Base-by-base conservation (phyloP, 78 protist genomes). In the Dictyostelium purpureum region DNA sequence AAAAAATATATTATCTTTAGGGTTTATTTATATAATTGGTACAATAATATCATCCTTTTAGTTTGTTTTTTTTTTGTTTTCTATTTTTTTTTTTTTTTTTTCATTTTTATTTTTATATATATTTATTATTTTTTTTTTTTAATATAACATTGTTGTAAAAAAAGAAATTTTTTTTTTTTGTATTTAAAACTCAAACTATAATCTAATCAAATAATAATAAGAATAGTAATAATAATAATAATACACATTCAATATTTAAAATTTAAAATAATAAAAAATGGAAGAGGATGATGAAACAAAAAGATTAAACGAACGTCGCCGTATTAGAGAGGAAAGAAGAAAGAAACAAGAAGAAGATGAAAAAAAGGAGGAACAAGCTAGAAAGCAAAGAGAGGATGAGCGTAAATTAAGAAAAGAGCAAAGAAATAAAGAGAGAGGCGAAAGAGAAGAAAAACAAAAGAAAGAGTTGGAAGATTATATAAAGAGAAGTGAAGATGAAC, bases 381-480 rank as follows among this genome's bases (percentile, higher is more conserved):
- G 82, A 59, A 31, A 61, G 18, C 45, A 63, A 31, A 70, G 79
- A 47, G 92, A 66, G 10, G 92, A 85, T 4, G 92, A 85, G 33
- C 43, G 92, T 42, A 59, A 51, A 21, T 18, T 42, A 7, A 37
- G 92, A 33, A 85, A 73, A n/a, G 92, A 85, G 18, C 31, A 21
- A 0, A 59, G 92, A 42, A 47, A 31, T 5, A 51, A 59, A 18
- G 92, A 85, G 4, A 70, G 82, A 59, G 24, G n/a, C 24, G 82
- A 85, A 7, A 33, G 82, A 26, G 92, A 85, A 24, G 92, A 75
- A 43, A 57, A 85, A 38, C 82, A 85, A 47, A 85, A 85, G 82
- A 70, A 85, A 59, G 92, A 85, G 45, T 47, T 73, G 75, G 92
- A 85, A 14, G 92, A 85, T 18, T 85, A 70, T 61, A 85, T 85